Evolutionary conservation across 2,329 filamentous ascomycete genomes (phyloP), one percentile per base, ranked within the genome.

Genomic region (Talaromyces albobiverticillius): DNA sequence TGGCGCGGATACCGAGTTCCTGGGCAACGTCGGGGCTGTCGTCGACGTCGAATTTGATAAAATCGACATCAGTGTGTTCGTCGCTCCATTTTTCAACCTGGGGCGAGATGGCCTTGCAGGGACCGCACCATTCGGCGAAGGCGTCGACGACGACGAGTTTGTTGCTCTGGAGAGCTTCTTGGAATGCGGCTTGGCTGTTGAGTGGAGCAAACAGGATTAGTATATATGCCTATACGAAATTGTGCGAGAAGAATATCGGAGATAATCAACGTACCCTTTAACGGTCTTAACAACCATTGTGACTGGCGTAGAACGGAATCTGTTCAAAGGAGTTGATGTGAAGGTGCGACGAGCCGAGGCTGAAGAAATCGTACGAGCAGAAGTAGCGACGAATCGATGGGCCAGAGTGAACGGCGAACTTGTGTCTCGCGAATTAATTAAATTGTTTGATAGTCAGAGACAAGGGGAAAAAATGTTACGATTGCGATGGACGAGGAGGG

Each of bases 11-110:
- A 60, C 83, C 84, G 59, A 94, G 84, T 69, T 94, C 84, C 65
- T 86, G 81, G 29, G 89, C 85, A 47, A 96, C 81, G 1, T 89
- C 85, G 61, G 85, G 78, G 38, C 93, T 77, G 60, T 90, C 79
- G 72, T 96, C 92, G 64, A 96, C 91, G 72, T 97, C 91, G 69
- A 96, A 79, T 82, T 96, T 94, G 82, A 85, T 85, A 76, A 96
- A 96, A 72, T 83, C 79, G 61, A 87, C 80, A 61, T 77, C 71
- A 60, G 81, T 72, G 76, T 82, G 83, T 55, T 75, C 70, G 41
- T 86, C 71, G 65, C 60, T 83, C 69, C 74, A 87, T 81, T 86
- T 80, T 63, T 80, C 81, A 55, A 96, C 78, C 59, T 85, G 74
- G 56, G 92, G 93, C 16, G 90, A 84, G 66, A 96, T 94, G 65